Conservation (phyloP, 2,329 filamentous ascomycete genomes). For the Hypoxylon sp. region DNA sequence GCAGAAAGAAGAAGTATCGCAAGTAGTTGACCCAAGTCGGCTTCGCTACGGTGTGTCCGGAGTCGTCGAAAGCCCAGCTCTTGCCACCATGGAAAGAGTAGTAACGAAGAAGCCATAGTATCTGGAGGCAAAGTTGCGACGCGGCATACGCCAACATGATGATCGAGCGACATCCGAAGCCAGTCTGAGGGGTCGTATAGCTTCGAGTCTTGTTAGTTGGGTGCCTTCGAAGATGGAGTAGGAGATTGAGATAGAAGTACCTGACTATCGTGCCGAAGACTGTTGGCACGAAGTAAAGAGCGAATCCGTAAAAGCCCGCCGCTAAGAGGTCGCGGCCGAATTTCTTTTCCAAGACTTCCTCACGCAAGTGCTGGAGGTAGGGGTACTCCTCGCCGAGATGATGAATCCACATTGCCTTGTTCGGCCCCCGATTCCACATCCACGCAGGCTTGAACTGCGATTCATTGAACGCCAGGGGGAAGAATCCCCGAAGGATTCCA, state of each 20-base stretch:
- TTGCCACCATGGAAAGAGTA: neutral
- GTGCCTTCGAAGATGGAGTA: neutral
- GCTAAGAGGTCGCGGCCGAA: constrained; percentile 11
- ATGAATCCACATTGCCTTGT: constrained; percentile 15
- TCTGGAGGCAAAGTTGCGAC: constrained; percentile 15
- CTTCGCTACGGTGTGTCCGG: neutral
- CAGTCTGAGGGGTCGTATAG: constrained; percentile 15
- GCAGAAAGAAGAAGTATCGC: neutral
- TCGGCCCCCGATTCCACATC: constrained; percentile 24
- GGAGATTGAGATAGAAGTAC: neutral
- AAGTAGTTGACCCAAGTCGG: neutral
- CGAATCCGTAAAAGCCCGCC: constrained; percentile 5
- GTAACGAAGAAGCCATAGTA: constrained; percentile 10
- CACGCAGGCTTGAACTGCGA: constrained; percentile 13
- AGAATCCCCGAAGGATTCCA: constrained; percentile 1
- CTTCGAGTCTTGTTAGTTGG: neutral
- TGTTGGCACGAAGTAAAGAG: constrained; percentile 13
- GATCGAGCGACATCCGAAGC: constrained; percentile 20
- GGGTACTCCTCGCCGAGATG: constrained; percentile 14
- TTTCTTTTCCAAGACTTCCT: constrained; percentile 7
- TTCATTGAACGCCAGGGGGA: constrained; percentile 5
- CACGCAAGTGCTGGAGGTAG: constrained; percentile 2
- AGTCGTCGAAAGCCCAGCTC: neutral
- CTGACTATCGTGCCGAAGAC: constrained; percentile 16
- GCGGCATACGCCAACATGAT: constrained; percentile 8